These are phyloP conservation scores for Secale cereale DNA, from an alignment of 176 grass and related monocot species.

Conservation along the genomic window DNA sequence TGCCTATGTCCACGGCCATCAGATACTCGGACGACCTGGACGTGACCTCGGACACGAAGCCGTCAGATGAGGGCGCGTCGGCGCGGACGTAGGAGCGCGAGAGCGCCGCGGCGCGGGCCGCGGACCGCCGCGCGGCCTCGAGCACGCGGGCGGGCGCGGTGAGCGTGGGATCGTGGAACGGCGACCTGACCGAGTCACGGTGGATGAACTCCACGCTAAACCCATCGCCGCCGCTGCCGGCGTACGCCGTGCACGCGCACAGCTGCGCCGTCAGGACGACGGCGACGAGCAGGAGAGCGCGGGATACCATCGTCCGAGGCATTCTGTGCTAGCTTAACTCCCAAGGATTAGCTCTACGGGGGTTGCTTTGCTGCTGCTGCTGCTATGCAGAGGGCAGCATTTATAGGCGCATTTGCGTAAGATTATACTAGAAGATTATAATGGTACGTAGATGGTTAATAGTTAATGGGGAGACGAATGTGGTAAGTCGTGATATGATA, in stretches of 20 bases:
- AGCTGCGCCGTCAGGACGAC: not conserved
- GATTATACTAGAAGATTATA: too few species aligned
- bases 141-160: slow-evolving; percentile 24
- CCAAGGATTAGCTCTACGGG: too few species aligned
- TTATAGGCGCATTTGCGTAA: too few species aligned
- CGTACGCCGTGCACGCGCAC: not conserved
- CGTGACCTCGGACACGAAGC: slow-evolving; percentile 36
- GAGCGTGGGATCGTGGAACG: slow-evolving; percentile 20
- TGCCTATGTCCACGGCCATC: slow-evolving; percentile 38
- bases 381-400: too few species aligned
- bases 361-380: too few species aligned
- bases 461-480: too few species aligned
- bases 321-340: too few species aligned
- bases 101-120: not conserved
- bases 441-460: too few species aligned
- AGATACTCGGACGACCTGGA: slow-evolving; percentile 43
- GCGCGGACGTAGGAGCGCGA: not conserved
- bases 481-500: too few species aligned
- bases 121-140: not conserved
- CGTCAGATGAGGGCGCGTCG: not conserved
- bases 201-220: slow-evolving; percentile 77
- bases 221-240: not conserved
- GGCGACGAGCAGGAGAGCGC: slow-evolving; percentile 1
- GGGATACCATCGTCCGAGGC: too few species aligned
- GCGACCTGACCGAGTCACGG: slow-evolving; percentile 49